Base-by-base conservation (phyloP, 495 filamentous ascomycete genomes). In the Terfezia boudieri region DNA sequence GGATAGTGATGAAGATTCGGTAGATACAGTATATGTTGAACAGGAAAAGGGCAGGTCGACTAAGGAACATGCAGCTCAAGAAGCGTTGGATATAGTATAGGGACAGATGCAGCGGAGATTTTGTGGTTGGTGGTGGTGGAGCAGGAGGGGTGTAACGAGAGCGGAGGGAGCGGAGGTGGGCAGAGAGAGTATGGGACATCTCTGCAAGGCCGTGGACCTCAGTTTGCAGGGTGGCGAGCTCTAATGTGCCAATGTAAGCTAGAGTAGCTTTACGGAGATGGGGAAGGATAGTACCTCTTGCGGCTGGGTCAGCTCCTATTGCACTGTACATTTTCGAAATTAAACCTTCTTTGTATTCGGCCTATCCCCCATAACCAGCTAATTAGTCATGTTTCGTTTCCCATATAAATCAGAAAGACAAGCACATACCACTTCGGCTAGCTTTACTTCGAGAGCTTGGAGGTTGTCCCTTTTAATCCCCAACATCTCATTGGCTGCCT, bases 21-120 rank as follows among this genome's bases (percentile, higher is more conserved):
- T 85, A 87, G 54, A 83, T 65, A 71, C 79, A 90, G 69, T 83
- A 88, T 57, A 80, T 17, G 54, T 78, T 76, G 68, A 90, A 89
- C 26, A 69, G 65, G 62, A 81, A 82, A 51, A 73, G 76, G 46
- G 71, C 26, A 1, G 26, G 26, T 32, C 7, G 26, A 32, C 26
- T 32, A 32, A 32, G 26, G 26, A 32, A 32, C 26, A 32, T 32
- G 7, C 26, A 32, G 26, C 26, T 32, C 1, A 32, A 32, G 26
- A 32, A 32, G 26, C 26, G 26, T 32, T 32, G 26, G 26, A 32
- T 32, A 32, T 32, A 32, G 26, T 32, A 32, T 32, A 32, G 26
- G 7, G 26, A 32, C 26, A 32, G 26, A 7, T 4, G 26, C 26
- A 32, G 26, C 26, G 7, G 26, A 32, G 26, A 32, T 32, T 32